Conservation (phyloP, 2,329 filamentous ascomycete species). For the Ceratocystis diversiconidia region DNA sequence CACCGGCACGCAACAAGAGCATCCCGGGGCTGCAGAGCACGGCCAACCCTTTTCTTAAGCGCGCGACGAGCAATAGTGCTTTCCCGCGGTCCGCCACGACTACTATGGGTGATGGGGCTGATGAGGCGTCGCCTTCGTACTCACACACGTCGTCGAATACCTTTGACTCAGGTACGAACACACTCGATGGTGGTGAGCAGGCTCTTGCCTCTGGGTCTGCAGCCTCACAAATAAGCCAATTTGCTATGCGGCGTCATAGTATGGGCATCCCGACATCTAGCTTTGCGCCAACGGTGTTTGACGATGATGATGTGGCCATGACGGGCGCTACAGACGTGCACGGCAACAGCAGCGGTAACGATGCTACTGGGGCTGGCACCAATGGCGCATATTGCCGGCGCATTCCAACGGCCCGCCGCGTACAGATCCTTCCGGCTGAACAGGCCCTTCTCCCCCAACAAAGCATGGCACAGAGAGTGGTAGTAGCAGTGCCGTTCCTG, state of each 20-base stretch:
- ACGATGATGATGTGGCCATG: slow-evolving; percentile 20
- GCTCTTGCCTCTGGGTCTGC: not conserved
- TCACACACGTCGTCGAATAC: slow-evolving; percentile 9
- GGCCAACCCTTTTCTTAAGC: slow-evolving; percentile 11
- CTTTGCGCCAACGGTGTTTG: slow-evolving; percentile 5
- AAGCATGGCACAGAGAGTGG: slow-evolving; percentile 47
- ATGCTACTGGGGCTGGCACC: not conserved
- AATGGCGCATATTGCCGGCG: slow-evolving; percentile 37
- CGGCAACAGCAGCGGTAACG: not conserved
- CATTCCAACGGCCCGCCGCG: slow-evolving; percentile 53
- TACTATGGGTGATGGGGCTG: not conserved
- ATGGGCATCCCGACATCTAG: not conserved
- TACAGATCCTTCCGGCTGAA: slow-evolving; percentile 51
- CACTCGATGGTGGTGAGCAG: slow-evolving; percentile 26
- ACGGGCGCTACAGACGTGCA: not conserved
- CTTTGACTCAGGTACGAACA: slow-evolving; percentile 33
- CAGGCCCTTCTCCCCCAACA: slow-evolving; percentile 58
- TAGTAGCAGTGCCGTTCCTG: slow-evolving; percentile 53
- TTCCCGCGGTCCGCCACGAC: slow-evolving; percentile 5
- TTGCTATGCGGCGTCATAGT: not conserved
- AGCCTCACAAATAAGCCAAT: not conserved
- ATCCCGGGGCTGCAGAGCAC: not conserved
- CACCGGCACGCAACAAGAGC: slow-evolving; percentile 6
- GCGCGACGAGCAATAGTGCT: not conserved
- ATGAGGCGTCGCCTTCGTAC: not conserved